Conservation (phyloP, 768 basidiomycete genomes). For the Agaricus subrufescens region DNA sequence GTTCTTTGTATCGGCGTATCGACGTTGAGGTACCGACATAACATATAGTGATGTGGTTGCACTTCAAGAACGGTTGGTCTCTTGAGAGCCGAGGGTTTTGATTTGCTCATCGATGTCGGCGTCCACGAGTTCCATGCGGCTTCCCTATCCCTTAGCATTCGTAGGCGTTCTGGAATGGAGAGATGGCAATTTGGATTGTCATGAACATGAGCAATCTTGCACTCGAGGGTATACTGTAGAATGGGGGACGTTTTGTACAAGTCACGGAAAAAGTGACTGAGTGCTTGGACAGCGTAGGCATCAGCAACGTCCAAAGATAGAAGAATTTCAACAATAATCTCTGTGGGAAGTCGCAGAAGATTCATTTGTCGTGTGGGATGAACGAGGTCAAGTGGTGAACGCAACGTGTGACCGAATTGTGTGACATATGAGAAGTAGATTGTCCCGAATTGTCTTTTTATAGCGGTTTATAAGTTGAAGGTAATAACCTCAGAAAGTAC, state of each 20-base stretch:
- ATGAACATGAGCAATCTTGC: background rate
- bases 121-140: background rate
- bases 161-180: background rate
- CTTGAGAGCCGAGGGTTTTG: background rate
- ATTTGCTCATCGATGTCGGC: background rate
- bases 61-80: background rate
- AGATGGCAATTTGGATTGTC: background rate
- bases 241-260: background rate
- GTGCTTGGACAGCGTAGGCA: background rate
- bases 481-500: too few species aligned
- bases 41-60: background rate
- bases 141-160: background rate
- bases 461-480: too few species aligned
- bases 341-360: background rate
- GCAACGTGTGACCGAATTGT: too few species aligned
- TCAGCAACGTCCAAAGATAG: background rate
- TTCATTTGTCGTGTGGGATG: background rate
- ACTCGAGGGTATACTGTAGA: conserved; percentile 1
- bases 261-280: background rate
- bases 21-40: background rate
- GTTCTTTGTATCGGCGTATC: background rate
- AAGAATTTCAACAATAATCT: background rate
- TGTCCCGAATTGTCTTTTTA: too few species aligned
- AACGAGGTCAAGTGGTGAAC: too few species aligned
- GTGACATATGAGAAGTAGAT: too few species aligned